These are phyloP conservation scores for Solanum corneliomulleri DNA, from an alignment of 257 asterid species.

Conservation along the genomic window DNA sequence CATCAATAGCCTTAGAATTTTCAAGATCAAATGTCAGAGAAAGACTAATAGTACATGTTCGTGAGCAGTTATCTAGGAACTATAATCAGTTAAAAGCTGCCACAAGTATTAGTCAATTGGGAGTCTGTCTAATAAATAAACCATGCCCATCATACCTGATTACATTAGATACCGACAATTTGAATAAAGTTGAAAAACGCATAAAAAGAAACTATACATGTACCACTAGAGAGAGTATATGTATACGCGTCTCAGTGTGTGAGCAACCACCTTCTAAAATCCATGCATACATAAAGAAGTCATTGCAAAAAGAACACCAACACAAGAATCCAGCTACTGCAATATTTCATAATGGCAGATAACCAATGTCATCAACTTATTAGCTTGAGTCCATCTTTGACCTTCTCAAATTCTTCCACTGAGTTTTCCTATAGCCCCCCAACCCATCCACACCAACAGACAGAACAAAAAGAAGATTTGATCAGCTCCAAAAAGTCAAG, in stretches of 20 bases:
- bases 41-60: background rate
- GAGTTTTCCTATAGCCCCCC: background rate
- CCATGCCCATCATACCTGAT: background rate
- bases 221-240: background rate
- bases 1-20: slow-evolving; percentile 68
- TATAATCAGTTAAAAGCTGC: background rate
- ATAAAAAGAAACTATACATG: background rate
- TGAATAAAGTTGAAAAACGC: background rate
- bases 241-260: background rate
- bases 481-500: background rate
- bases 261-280: background rate
- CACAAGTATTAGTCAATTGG: background rate
- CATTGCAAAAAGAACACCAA: background rate
- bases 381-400: background rate
- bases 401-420: background rate
- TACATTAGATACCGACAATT: background rate
- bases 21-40: slow-evolving; percentile 9
- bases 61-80: background rate
- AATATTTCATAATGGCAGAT: background rate
- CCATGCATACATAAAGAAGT: background rate
- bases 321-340: background rate
- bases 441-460: background rate
- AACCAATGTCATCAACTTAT: background rate
- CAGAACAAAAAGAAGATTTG: background rate
- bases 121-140: background rate